Percentiles rank a stretch among this genome's conserved stretches.
Evolutionary conservation across 2,329 filamentous ascomycete species (phyloP).

Genomic region (Colletotrichum orchidophilum): DNA sequence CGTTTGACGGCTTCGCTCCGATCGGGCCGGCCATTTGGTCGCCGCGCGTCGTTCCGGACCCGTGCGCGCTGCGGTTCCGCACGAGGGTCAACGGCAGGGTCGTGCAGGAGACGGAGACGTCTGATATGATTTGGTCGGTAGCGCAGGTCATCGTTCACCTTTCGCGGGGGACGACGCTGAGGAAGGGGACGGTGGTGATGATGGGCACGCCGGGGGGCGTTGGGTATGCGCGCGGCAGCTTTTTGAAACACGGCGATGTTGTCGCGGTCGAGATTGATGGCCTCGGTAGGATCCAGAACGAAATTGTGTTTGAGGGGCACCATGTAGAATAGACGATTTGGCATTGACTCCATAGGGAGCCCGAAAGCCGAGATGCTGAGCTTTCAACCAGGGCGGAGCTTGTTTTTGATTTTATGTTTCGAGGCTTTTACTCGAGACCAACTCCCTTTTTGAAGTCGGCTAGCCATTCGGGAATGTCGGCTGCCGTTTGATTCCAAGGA

Average conservation of each 20-base stretch:
- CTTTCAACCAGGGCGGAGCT: not conserved
- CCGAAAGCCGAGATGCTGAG: not conserved
- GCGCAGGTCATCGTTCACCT: not conserved
- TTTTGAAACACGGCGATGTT: not conserved
- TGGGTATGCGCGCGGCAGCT: not conserved
- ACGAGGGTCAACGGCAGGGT: not conserved
- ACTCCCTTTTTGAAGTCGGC: constrained; percentile 20
- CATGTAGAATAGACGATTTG: not conserved
- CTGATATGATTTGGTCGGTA: not conserved
- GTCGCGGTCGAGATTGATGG: not conserved
- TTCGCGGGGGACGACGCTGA: not conserved
- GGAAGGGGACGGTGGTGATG: not conserved
- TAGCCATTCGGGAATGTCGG: constrained; percentile 27
- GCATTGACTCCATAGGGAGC: too few species aligned
- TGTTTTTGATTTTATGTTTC: not conserved
- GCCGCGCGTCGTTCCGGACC: not conserved
- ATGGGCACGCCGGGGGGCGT: not conserved
- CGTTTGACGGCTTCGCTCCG: not conserved
- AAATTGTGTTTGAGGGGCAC: not conserved
- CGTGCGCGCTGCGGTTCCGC: not conserved
- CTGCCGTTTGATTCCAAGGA: constrained; percentile 33
- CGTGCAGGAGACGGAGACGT: not conserved
- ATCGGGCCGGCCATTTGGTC: not conserved
- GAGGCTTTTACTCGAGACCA: not conserved
- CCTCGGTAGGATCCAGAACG: not conserved